phyloP scores from a whole-genome alignment of 1,284 basidiomycete species.

The Leccinum huronense region DNA sequence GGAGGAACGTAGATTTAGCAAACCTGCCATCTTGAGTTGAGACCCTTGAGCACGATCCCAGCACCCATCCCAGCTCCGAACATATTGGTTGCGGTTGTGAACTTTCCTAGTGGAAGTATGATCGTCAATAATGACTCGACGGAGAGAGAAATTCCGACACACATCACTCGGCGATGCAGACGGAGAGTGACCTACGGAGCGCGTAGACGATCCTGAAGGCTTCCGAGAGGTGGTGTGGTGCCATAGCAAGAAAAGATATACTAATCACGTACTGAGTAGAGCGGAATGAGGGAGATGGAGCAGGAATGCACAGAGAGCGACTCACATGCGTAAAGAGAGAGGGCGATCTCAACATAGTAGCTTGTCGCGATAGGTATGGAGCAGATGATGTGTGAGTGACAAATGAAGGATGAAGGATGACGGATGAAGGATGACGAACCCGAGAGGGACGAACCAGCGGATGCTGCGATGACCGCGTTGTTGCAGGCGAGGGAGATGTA shows the following conservation, averaged over 20 bases:
- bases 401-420: too few relatives aligned
- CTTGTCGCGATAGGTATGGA: too few relatives aligned
- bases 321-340: constrained; percentile 34
- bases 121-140: constrained; percentile 13
- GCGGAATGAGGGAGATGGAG: constrained; percentile 20
- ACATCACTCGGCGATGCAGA: constrained; percentile 57
- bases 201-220: constrained; percentile 64
- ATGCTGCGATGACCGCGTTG: too few relatives aligned
- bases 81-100: constrained; percentile 45
- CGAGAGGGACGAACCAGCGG: too few relatives aligned
- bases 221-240: constrained; percentile 55
- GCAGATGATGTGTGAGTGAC: too few relatives aligned
- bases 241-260: constrained; percentile 44
- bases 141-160: constrained; percentile 12
- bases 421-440: too few relatives aligned
- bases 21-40: constrained; percentile 72
- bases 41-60: constrained; percentile 47
- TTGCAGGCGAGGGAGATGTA: too few relatives aligned
- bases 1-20: constrained; percentile 28
- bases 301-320: constrained; percentile 13
- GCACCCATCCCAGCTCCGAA: constrained; percentile 54
- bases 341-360: neutral
- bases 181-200: constrained; percentile 61
- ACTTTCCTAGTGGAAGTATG: constrained; percentile 46
- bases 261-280: constrained; percentile 33